phyloP scores from a whole-genome alignment of 2,329 filamentous ascomycete genomes.

The Raffaelea ambrosiae region DNA sequence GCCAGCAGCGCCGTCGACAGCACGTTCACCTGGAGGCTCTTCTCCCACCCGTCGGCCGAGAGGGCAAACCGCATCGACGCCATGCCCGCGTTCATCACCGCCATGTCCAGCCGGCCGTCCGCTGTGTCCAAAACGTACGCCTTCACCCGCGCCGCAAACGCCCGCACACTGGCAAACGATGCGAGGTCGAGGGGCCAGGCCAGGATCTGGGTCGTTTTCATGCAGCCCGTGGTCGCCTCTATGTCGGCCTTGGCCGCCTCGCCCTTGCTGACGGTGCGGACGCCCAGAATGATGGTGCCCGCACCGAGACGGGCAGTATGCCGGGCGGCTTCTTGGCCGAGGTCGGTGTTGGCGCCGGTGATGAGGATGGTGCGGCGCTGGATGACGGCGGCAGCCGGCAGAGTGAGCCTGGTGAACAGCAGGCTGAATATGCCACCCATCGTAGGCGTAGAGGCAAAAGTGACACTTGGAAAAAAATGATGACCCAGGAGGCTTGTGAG shows the following conservation, averaged over 20 bases:
- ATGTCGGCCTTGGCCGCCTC: constrained; percentile 26
- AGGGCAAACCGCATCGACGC: background rate
- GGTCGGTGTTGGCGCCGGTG: constrained; percentile 25
- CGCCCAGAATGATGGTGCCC: constrained; percentile 22
- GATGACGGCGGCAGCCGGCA: constrained; percentile 1
- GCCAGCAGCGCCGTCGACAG: constrained; percentile 31
- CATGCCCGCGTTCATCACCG: constrained; percentile 6
- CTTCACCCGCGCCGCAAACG: constrained; percentile 27
- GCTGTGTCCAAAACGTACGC: constrained; percentile 7
- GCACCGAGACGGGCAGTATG: constrained; percentile 22
- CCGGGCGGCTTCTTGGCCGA: constrained; percentile 24
- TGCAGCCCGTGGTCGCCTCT: constrained; percentile 14
- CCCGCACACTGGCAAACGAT: constrained; percentile 30
- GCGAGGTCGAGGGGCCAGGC: constrained; percentile 36
- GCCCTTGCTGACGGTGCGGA: constrained; percentile 22
- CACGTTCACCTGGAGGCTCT: constrained; percentile 31
- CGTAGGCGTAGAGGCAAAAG: too few relatives aligned
- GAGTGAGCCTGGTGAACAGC: constrained; percentile 4
- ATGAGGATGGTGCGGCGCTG: constrained; percentile 17
- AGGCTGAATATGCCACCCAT: constrained; percentile 8
- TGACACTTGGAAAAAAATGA: background rate
- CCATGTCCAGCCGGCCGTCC: constrained; percentile 2
- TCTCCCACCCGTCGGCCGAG: constrained; percentile 27
- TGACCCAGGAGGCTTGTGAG: background rate
- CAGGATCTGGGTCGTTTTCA: constrained; percentile 15